A percentile compares a stretch with the other conserved stretches of the same genome.
These are phyloP conservation scores for Cicer cuneatum DNA, from an alignment of 306 rosid species.

Conservation along the genomic window DNA sequence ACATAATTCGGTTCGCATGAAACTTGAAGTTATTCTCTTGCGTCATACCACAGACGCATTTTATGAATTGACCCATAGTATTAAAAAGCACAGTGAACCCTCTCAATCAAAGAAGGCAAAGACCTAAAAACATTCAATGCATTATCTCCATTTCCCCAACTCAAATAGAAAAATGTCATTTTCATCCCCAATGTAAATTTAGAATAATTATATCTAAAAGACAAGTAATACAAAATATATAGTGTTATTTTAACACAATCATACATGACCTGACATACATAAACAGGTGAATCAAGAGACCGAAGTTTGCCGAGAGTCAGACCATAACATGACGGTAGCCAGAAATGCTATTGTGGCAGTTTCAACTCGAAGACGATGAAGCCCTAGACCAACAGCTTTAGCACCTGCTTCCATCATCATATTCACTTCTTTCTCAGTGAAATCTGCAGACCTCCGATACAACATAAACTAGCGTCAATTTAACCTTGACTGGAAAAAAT, in stretches of 20 bases:
- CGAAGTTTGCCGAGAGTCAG: constrained; percentile 59
- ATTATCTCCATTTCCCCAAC: not conserved
- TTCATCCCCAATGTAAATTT: constrained; percentile 20
- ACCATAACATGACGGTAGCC: constrained; percentile 81
- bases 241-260: constrained; percentile 35
- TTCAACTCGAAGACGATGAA: constrained; percentile 87
- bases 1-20: not conserved
- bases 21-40: not conserved
- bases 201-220: constrained; percentile 25
- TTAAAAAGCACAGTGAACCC: not conserved
- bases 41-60: not conserved
- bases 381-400: constrained; percentile 78
- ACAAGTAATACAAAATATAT: not conserved
- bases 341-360: constrained; percentile 88
- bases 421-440: constrained; percentile 74
- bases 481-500: constrained; percentile 13
- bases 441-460: constrained; percentile 58
- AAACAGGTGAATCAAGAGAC: constrained; percentile 38
- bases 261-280: constrained; percentile 38
- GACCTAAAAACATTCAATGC: not conserved
- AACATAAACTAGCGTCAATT: constrained; percentile 33
- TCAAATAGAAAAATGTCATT: not conserved
- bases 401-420: constrained; percentile 82
- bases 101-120: not conserved
- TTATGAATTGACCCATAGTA: not conserved